phyloP scores from a whole-genome alignment of 495 filamentous ascomycete genomes.

The Melanomma pulvis-pyrius region DNA sequence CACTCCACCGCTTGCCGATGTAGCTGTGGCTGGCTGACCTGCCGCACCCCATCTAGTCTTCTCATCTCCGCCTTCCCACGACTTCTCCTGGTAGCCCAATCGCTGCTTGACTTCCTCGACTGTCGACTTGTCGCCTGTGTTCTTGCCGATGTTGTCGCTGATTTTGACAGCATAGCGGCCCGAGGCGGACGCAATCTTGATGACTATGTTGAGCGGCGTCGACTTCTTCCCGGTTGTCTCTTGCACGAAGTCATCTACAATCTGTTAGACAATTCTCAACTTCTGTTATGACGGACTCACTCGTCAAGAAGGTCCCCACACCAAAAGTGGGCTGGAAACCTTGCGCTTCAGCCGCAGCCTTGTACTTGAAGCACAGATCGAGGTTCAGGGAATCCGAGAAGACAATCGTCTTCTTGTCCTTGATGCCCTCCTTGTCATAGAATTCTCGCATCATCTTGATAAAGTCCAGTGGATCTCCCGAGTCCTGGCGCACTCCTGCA shows the following conservation, averaged over 20 bases:
- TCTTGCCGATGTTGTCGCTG: constrained; percentile 95
- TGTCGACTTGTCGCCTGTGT: constrained; percentile 80
- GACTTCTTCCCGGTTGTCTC: constrained; percentile 74
- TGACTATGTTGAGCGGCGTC: constrained; percentile 94
- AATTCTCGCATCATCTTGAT: constrained; percentile 83
- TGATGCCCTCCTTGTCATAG: constrained; percentile 76
- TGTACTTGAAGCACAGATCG: constrained; percentile 88
- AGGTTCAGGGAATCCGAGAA: constrained; percentile 96
- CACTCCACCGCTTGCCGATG: background rate
- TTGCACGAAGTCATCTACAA: constrained; percentile 74
- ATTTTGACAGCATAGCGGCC: constrained; percentile 91
- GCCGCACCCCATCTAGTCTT: constrained; percentile 69
- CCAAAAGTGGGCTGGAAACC: constrained; percentile 87
- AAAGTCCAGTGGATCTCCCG: constrained; percentile 82
- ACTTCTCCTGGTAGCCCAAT: constrained; percentile 81
- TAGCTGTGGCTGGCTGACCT: constrained; percentile 10
- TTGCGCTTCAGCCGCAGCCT: constrained; percentile 72
- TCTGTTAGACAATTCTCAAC: constrained; percentile 6
- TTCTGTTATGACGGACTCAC: constrained; percentile 47
- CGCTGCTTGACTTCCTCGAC: constrained; percentile 81
- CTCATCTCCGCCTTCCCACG: constrained; percentile 85
- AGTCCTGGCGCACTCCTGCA: constrained; percentile 89
- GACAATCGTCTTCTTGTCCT: constrained; percentile 86
- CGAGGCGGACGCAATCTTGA: constrained; percentile 84
- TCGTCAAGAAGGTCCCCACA: constrained; percentile 93